Evolutionary conservation across 305 asterid species (phyloP).

Genomic region (Caryopteris hybrid): DNA sequence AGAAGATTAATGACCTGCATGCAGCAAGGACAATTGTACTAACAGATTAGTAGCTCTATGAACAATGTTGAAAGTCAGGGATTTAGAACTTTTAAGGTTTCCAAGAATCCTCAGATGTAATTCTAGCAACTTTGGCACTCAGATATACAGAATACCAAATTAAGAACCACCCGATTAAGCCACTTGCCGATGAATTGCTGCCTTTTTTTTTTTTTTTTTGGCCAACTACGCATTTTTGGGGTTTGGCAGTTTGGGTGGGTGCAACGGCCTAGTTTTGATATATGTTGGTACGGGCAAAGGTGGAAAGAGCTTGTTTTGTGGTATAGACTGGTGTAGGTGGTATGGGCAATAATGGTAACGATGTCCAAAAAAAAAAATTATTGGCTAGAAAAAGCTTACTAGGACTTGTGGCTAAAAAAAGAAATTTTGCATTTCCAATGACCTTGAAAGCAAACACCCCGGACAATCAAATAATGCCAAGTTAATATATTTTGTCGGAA

Average conservation of each 20-base stretch:
- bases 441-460: neutral
- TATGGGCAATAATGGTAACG: neutral
- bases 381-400: neutral
- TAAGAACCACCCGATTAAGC: neutral
- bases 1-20: conserved; percentile 68
- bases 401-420: too few relatives aligned
- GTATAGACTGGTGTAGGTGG: neutral
- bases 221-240: neutral
- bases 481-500: too few relatives aligned
- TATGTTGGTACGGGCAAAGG: neutral
- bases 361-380: neutral
- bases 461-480: neutral
- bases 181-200: neutral
- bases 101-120: neutral
- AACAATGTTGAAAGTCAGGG: neutral
- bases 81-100: neutral
- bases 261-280: neutral
- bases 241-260: neutral
- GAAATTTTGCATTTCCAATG: too few relatives aligned
- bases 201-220: neutral
- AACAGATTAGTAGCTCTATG: neutral
- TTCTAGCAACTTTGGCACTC: neutral
- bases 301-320: neutral
- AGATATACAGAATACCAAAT: neutral
- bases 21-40: conserved; percentile 7